phyloP scores from a whole-genome alignment of 106 monocot species.

The Dactylorhiza incarnata region DNA sequence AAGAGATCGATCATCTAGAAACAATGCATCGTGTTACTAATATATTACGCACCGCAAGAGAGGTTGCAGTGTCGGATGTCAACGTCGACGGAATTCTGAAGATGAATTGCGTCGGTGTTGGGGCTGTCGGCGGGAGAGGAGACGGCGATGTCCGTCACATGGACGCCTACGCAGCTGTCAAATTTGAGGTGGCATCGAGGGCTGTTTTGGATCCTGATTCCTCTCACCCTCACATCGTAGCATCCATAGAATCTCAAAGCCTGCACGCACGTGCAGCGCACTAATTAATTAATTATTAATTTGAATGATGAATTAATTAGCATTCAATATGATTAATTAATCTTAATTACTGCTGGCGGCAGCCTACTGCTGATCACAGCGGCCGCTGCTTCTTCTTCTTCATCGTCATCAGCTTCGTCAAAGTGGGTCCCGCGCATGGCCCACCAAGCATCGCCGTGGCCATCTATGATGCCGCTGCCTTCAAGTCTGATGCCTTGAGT shows the following conservation, averaged over 20 bases:
- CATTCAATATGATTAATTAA: too few species aligned
- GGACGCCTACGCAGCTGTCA: slow-evolving; percentile 34
- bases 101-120: slow-evolving; percentile 65
- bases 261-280: slow-evolving; percentile 5
- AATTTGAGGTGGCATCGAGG: slow-evolving; percentile 55
- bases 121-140: slow-evolving; percentile 37
- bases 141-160: slow-evolving; percentile 36
- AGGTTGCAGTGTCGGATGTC: slow-evolving; percentile 35
- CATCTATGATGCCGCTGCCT: slow-evolving; percentile 45
- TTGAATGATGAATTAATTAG: too few species aligned
- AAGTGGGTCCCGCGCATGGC: background rate
- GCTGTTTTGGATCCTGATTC: slow-evolving; percentile 31
- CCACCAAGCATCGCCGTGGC: slow-evolving; percentile 28
- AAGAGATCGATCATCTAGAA: too few species aligned
- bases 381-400: too few species aligned
- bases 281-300: too few species aligned
- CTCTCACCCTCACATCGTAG: slow-evolving; percentile 26
- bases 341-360: too few species aligned
- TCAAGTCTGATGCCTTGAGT: slow-evolving; percentile 21
- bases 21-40: too few species aligned
- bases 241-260: slow-evolving; percentile 36
- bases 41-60: slow-evolving; percentile 28
- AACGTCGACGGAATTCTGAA: slow-evolving; percentile 47
- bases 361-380: too few species aligned
- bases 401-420: background rate